Conservation (phyloP, 306 rosid species). For the Rosa persica region DNA sequence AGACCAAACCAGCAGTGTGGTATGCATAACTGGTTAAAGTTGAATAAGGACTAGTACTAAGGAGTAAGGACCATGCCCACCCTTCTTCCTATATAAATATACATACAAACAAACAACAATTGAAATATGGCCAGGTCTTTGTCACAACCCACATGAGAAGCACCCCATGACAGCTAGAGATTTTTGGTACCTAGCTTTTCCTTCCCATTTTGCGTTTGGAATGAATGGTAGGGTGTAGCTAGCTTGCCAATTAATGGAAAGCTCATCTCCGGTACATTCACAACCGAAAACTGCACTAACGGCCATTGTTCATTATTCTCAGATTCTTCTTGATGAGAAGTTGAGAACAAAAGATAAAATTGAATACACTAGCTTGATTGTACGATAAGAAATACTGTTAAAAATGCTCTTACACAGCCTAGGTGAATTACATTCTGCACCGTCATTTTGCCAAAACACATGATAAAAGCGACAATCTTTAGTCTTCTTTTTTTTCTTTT, state of each 20-base stretch:
- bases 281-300: slow-evolving; percentile 44
- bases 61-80: not conserved
- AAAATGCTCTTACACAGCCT: not conserved
- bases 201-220: not conserved
- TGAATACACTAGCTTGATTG: no score
- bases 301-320: slow-evolving; percentile 8
- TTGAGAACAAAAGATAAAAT: no score
- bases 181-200: not conserved
- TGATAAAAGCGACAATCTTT: no score
- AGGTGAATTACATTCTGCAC: no score
- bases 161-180: not conserved
- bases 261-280: not conserved
- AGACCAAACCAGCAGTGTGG: not conserved
- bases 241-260: not conserved
- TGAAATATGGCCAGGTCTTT: not conserved
- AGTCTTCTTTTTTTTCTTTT: no score
- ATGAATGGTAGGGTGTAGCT: not conserved
- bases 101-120: not conserved
- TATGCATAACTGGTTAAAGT: not conserved
- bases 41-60: not conserved
- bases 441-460: no score
- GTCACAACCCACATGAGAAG: slow-evolving; percentile 5
- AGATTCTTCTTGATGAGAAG: not conserved
- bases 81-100: not conserved
- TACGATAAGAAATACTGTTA: no score